These are phyloP conservation scores for Ambrosiella cleistominuta DNA, from an alignment of 2,329 filamentous ascomycete species.

Conservation along the genomic window DNA sequence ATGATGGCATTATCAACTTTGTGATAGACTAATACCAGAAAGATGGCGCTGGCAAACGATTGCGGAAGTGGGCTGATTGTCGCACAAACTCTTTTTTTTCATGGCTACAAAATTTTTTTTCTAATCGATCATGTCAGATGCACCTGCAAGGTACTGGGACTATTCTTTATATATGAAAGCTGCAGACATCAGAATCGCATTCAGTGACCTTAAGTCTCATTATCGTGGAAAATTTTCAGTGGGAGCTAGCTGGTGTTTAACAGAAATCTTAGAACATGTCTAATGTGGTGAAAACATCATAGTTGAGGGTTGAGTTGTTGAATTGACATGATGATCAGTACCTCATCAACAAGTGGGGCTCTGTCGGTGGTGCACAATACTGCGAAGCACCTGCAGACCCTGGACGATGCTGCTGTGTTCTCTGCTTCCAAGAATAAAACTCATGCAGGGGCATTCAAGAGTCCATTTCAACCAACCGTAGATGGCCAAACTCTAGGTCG, in stretches of 20 bases:
- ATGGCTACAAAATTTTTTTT: not conserved
- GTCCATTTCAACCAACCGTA: not conserved
- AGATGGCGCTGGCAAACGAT: not conserved
- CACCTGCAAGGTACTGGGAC: not conserved
- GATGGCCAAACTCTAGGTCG: no score
- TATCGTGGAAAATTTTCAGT: no score
- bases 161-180: no score
- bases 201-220: no score
- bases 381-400: not conserved
- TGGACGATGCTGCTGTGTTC: not conserved
- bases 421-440: not conserved
- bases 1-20: not conserved
- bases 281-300: no score
- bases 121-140: not conserved
- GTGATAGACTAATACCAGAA: not conserved
- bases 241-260: no score
- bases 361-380: not conserved
- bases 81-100: not conserved
- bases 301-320: no score
- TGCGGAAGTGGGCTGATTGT: not conserved
- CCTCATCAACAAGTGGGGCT: not conserved
- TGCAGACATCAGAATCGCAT: no score
- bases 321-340: not conserved
- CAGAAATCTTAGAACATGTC: no score
- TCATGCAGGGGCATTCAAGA: not conserved